Percentiles rank a stretch among this genome's conserved stretches.
phyloP scores from a whole-genome alignment of 148 eudicot genomes.

The Nepenthes gracilis region DNA sequence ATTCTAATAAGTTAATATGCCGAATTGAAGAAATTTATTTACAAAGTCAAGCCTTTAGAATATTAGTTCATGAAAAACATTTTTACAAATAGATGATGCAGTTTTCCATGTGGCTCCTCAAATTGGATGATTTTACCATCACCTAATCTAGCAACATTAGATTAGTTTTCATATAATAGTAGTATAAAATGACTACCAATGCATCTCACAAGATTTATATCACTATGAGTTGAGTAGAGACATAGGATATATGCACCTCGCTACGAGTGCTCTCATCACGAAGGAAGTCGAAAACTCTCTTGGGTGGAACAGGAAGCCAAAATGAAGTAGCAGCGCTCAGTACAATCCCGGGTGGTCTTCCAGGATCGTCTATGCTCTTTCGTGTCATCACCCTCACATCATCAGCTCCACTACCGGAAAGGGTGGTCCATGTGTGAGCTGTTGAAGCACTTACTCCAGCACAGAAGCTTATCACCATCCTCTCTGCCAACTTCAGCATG shows the following conservation, averaged over 20 bases:
- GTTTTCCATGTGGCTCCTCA: no score
- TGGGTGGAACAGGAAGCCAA: slow-evolving; percentile 39
- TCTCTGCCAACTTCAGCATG: slow-evolving; percentile 35
- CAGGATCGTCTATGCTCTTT: slow-evolving; percentile 30
- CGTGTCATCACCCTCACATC: slow-evolving; percentile 30
- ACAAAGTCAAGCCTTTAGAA: no score
- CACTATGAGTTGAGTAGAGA: no score
- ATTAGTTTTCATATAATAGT: no score
- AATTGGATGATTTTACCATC: no score
- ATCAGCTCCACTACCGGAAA: slow-evolving; percentile 25
- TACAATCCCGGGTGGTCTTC: slow-evolving; percentile 26
- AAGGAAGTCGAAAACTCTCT: slow-evolving; percentile 32
- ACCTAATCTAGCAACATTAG: no score
- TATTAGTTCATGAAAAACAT: no score
- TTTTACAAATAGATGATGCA: no score
- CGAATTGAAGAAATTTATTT: no score
- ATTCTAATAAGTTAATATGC: no score
- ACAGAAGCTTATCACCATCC: slow-evolving; percentile 39
- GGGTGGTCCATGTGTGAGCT: slow-evolving; percentile 22
- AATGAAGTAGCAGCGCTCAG: slow-evolving; percentile 37
- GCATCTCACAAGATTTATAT: no score
- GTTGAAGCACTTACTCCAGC: slow-evolving; percentile 23
- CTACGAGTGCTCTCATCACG: slow-evolving; percentile 14
- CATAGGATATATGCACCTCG: slow-evolving; percentile 3
- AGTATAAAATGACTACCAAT: no score